A percentile compares a stretch with the other conserved stretches of the same genome.
Conservation (phyloP, 768 basidiomycete species). For the Trametes elegans region DNA sequence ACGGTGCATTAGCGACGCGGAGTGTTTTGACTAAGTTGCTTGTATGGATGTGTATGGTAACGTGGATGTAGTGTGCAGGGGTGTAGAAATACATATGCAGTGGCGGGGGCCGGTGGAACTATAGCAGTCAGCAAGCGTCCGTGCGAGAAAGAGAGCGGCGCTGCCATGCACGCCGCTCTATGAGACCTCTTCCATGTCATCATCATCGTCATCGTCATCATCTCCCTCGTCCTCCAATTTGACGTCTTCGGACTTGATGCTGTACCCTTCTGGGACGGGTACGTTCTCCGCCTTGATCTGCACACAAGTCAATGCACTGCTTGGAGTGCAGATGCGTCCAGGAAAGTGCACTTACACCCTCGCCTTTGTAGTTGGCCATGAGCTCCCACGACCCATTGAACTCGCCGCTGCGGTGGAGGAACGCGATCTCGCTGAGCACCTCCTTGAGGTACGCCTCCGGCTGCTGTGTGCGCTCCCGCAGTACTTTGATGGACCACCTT, state of each 20-base stretch:
- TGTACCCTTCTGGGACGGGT: constrained; percentile 24
- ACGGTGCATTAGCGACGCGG: too few relatives aligned
- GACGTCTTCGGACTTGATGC: constrained; percentile 18
- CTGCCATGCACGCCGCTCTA: not conserved
- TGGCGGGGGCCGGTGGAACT: not conserved
- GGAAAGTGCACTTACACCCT: constrained; percentile 42
- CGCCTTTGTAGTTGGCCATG: constrained; percentile 67
- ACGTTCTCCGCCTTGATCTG: constrained; percentile 36
- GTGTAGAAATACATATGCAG: constrained; percentile 15
- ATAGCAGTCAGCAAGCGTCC: not conserved
- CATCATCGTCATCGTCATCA: constrained; percentile 56
- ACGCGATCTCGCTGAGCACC: constrained; percentile 72
- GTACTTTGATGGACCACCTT: constrained; percentile 77
- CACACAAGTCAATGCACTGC: not conserved
- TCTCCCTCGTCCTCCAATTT: constrained; percentile 45
- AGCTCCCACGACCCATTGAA: constrained; percentile 80
- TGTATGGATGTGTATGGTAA: constrained; percentile 3
- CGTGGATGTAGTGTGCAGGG: constrained; percentile 5
- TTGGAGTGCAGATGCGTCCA: not conserved
- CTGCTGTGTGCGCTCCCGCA: constrained; percentile 81
- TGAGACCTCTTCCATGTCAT: constrained; percentile 75
- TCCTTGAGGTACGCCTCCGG: constrained; percentile 88
- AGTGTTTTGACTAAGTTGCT: not conserved
- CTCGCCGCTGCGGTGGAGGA: constrained; percentile 77
- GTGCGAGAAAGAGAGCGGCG: not conserved